Evolutionary conservation across 2,329 filamentous ascomycete species (phyloP).

Genomic region (Gaeumannomyces sp.): DNA sequence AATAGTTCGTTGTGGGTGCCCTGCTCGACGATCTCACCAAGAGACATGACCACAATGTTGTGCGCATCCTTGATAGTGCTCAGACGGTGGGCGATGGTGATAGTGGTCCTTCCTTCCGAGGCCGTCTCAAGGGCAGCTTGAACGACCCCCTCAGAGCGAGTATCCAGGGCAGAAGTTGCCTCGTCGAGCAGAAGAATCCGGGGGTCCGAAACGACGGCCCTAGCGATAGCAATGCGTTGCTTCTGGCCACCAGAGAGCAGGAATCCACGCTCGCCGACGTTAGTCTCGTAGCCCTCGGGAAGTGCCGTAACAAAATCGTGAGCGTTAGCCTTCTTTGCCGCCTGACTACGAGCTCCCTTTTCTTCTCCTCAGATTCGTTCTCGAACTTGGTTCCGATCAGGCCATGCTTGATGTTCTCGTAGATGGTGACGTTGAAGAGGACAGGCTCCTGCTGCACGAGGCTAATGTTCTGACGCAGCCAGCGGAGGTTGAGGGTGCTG

Average conservation of each 20-base stretch:
- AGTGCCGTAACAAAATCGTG: conserved; percentile 82
- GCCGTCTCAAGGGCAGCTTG: conserved; percentile 88
- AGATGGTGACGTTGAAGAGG: conserved; percentile 84
- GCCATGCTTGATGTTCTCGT: conserved; percentile 83
- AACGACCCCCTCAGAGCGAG: conserved; percentile 89
- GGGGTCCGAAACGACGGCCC: conserved; percentile 84
- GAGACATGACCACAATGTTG: conserved; percentile 90
- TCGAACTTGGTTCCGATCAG: conserved; percentile 80
- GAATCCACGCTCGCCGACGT: conserved; percentile 93
- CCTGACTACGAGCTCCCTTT: conserved; percentile 67
- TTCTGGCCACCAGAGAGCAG: conserved; percentile 92
- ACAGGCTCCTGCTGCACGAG: conserved; percentile 91
- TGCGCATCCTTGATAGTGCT: conserved; percentile 92
- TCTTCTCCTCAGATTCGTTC: conserved; percentile 58
- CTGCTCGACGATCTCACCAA: conserved; percentile 84
- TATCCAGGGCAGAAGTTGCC: conserved; percentile 89
- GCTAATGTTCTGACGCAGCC: conserved; percentile 87
- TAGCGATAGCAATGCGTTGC: conserved; percentile 90
- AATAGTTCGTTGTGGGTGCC: conserved; percentile 80
- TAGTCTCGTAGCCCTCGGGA: conserved; percentile 85
- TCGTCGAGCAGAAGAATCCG: conserved; percentile 92
- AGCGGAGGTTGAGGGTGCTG: conserved; percentile 73
- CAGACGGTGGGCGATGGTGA: conserved; percentile 90
- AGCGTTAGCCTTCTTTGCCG: conserved; percentile 86
- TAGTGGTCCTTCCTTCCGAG: conserved; percentile 81